These are phyloP conservation scores for Calonectria leucothoes DNA, from an alignment of 2,329 filamentous ascomycete genomes.

Conservation along the genomic window DNA sequence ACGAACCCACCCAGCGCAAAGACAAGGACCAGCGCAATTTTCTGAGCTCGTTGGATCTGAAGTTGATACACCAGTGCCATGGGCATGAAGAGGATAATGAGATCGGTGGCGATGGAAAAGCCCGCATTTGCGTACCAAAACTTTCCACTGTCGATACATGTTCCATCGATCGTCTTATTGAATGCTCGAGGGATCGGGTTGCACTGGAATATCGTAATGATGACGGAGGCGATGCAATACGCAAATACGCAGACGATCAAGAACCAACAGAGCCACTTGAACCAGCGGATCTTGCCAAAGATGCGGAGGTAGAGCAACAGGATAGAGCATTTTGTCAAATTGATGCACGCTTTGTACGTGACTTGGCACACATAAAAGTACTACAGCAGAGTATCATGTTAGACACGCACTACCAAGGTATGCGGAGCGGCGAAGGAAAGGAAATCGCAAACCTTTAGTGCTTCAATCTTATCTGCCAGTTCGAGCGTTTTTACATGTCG, in stretches of 20 bases:
- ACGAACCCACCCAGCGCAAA: conserved; percentile 53
- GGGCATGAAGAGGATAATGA: conserved; percentile 57
- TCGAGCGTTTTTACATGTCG: conserved; percentile 27
- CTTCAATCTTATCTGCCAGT: conserved; percentile 28
- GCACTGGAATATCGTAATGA: conserved; percentile 44
- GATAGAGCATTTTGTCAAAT: conserved; percentile 47
- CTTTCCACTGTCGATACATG: conserved; percentile 55
- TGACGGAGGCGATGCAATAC: conserved; percentile 43
- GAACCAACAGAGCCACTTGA: conserved; percentile 40
- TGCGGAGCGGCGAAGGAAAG: background rate
- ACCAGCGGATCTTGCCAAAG: conserved; percentile 43
- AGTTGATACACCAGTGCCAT: conserved; percentile 57
- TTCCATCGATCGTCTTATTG: conserved; percentile 52
- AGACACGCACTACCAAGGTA: background rate
- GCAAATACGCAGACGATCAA: conserved; percentile 38
- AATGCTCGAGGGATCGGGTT: conserved; percentile 52
- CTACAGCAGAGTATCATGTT: conserved; percentile 11
- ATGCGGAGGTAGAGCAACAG: conserved; percentile 49
- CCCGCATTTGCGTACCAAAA: conserved; percentile 62
- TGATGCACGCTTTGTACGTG: conserved; percentile 47
- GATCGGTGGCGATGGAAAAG: conserved; percentile 58
- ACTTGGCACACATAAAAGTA: conserved; percentile 43
- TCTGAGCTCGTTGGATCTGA: conserved; percentile 52
- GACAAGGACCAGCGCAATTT: conserved; percentile 49
- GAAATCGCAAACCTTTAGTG: conserved; percentile 30